Evolutionary conservation across 208 protist genomes (phyloP), one percentile per base, ranked within the genome.

Genomic region (Wallacemonas sp.): DNA sequence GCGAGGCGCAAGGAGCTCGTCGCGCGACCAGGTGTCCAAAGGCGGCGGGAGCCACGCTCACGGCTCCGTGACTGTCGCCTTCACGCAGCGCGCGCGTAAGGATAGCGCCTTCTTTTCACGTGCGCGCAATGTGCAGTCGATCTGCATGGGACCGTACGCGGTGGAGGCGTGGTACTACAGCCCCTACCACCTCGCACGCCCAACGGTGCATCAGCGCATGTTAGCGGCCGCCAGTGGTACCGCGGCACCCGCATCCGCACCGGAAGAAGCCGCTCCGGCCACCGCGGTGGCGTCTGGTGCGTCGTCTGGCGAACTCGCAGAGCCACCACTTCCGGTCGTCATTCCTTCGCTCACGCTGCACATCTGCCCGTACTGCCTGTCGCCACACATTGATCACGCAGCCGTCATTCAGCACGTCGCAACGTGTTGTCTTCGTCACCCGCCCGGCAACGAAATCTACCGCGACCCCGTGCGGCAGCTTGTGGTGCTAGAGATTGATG

Each of bases 111-210:
- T 95, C 74, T 95, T 95, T 54, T 94, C 78, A 6, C 83, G 90
- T 27, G 90, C 98, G 16, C 99, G 98, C 70, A 99, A 99, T 69
- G 98, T 99, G 46, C 87, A 97, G 43, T 89, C 77, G 3, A 93
- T 99, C 56, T 96, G 97, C 72, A 92, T 99, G 56, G 98, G 98
- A 0, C 80, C 86, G 11, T 97, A 98, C 65, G 88, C 95, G 70
- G 89, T 99, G 41, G 91, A 98, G 48, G 87, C 97, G 33, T 99
- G 98, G 98, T 99, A 99, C 83, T 99, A 98, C 65, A 97, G 94
- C 23, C 98, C 98, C 0, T 99, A 99, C 68, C 98, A 90, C 72
- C 70, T 92, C n/a, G 85, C 88, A 14, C 76, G 86, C 1, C 86
- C 88, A 11, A 70, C 77, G 67, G 85, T 94, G 67, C 78, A 78